Evolutionary conservation across 2,329 filamentous ascomycete species (phyloP).

Genomic region (Fusarium stilboides): DNA sequence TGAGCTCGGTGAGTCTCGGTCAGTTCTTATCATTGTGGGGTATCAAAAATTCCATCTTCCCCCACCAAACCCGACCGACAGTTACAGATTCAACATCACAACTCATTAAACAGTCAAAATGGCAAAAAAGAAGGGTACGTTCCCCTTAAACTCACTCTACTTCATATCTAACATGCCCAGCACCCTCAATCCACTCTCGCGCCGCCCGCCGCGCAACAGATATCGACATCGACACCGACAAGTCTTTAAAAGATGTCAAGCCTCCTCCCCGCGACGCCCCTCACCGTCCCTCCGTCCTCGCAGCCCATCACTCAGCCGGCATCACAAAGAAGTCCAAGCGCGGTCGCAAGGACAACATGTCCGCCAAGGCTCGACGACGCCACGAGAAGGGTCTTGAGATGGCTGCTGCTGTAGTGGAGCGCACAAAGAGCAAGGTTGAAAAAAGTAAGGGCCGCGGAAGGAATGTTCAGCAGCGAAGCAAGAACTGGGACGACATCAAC

Average conservation of each 20-base stretch:
- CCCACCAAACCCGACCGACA: slow-evolving; percentile 42
- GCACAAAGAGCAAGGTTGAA: slow-evolving; percentile 69
- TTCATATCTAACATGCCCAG: slow-evolving; percentile 56
- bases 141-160: rapidly evolving
- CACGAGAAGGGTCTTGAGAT: slow-evolving; percentile 72
- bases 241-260: slow-evolving; percentile 75
- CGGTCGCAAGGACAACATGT: slow-evolving; percentile 68
- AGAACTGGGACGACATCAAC: slow-evolving; percentile 74
- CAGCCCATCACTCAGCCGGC: slow-evolving; percentile 76
- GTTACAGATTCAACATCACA: slow-evolving; percentile 38
- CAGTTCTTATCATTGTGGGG: slow-evolving; percentile 48
- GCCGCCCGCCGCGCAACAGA: slow-evolving; percentile 81
- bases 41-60: slow-evolving; percentile 49
- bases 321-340: slow-evolving; percentile 77
- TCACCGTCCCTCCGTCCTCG: slow-evolving; percentile 76
- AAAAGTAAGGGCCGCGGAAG: slow-evolving; percentile 67
- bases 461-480: slow-evolving; percentile 64
- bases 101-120: slow-evolving; percentile 43
- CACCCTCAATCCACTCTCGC: slow-evolving; percentile 78
- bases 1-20: slow-evolving; percentile 46
- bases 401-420: slow-evolving; percentile 72
- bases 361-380: slow-evolving; percentile 68
- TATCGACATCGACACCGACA: slow-evolving; percentile 79
- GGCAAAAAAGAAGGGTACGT: slow-evolving; percentile 53
- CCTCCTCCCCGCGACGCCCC: slow-evolving; percentile 60